Evolutionary conservation across 768 basidiomycete species (phyloP).

Genomic region (Xanthoconium purpureum): DNA sequence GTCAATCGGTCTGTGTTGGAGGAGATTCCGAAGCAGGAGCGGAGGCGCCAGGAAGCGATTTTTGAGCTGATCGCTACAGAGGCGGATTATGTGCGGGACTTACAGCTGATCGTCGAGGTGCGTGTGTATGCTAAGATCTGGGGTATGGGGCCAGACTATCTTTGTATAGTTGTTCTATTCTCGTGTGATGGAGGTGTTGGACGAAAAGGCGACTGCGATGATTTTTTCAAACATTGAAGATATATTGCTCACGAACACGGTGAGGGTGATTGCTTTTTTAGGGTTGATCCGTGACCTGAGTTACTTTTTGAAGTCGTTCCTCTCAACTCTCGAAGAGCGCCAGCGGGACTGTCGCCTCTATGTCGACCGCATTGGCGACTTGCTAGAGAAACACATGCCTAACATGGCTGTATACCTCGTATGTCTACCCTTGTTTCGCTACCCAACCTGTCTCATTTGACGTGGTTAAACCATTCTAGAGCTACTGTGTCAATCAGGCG

Average conservation of each 20-base stretch:
- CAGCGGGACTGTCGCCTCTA: conserved; percentile 93
- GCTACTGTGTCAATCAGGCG: conserved; percentile 88
- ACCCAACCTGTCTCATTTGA: background rate
- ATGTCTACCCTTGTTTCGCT: conserved; percentile 10
- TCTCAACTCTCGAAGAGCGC: conserved; percentile 86
- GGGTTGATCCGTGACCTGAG: background rate
- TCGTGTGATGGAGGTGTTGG: conserved; percentile 66
- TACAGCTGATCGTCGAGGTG: conserved; percentile 91
- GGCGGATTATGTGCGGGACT: conserved; percentile 81
- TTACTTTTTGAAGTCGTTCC: conserved; percentile 53
- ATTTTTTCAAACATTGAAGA: conserved; percentile 96
- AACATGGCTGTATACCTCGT: conserved; percentile 83
- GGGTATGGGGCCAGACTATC: background rate
- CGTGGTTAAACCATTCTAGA: conserved; percentile 38
- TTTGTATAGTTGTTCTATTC: conserved; percentile 75
- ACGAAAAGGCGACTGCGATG: conserved; percentile 71
- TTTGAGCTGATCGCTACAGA: conserved; percentile 96
- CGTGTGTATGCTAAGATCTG: conserved; percentile 5
- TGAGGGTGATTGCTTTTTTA: conserved; percentile 31
- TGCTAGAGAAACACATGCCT: conserved; percentile 69
- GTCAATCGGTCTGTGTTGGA: conserved; percentile 82
- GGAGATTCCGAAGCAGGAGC: conserved; percentile 72
- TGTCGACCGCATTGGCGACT: conserved; percentile 83
- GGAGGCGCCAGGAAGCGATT: conserved; percentile 90
- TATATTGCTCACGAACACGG: conserved; percentile 84